Base-by-base conservation (phyloP, 2,329 filamentous ascomycete species). In the Lachnellula subtilissima region DNA sequence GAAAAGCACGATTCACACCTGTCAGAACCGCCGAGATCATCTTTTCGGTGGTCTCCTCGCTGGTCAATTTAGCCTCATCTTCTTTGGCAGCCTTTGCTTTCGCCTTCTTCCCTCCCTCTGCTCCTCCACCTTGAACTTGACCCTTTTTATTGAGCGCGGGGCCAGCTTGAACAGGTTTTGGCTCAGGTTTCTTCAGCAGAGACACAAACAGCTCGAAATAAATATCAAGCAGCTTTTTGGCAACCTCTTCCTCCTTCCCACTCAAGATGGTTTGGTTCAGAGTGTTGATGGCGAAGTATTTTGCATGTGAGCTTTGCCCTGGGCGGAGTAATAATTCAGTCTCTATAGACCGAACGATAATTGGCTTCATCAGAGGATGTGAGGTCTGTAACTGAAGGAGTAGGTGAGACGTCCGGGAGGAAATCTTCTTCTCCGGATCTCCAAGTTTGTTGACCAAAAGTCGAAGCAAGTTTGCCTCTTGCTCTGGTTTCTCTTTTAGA, bases 231-330 rank as follows among this genome's bases (percentile, higher is more conserved):
- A 99, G 78, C 52, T 87, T 84, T 67, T 88, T 86, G 7, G 92
- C 92, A 17, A 96, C 81, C 17, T 84, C 79, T 40, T 91, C 87
- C 68, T 97, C 93, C 66, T 88, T 94, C 53, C 76, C 82, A 71
- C 89, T 96, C 50, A 99, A 74, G 50, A 97, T 92, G 0, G 93
- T 97, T 74, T 99, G 95, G 71, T 99, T 99, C 50, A 99, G 79
- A 0, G 94, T 97, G 70, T 97, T 97, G 71, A 96, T 86, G 36
- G 91, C 92, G 72, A 96, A 97, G 74, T 99, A 99, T 70, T 90
- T 95, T 42, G 93, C 90, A 65, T 95, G 89, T 37, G 87, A 79
- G 67, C 85, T 93, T 72, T 97, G 94, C 11, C 90, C 89, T 0
- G 92, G 89, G 52, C 91, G 85, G 69, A 97, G 88, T 22, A 99